Conservation (phyloP, 768 basidiomycete species). For the Calocybe gangraenosa region DNA sequence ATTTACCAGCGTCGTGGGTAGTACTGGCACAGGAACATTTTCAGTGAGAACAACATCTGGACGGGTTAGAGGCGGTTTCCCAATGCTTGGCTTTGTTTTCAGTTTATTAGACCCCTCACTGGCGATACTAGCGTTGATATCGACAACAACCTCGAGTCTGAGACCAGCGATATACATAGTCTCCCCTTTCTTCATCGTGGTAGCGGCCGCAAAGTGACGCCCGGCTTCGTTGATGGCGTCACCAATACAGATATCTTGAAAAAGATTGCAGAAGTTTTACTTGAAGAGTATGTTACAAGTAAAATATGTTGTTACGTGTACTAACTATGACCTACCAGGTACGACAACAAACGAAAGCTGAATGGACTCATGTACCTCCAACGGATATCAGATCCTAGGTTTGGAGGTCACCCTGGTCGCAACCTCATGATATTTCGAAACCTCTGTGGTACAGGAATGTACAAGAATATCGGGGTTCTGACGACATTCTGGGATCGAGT, state of each 20-base stretch:
- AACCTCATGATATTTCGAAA: conserved; percentile 9
- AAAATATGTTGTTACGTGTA: too few relatives aligned
- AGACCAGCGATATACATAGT: conserved; percentile 1
- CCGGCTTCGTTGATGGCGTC: conserved; percentile 2
- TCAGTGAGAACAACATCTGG: not conserved
- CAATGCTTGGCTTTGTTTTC: not conserved
- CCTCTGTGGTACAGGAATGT: conserved; percentile 4
- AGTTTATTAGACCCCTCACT: conserved; percentile 5
- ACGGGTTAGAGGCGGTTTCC: not conserved
- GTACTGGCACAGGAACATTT: not conserved
- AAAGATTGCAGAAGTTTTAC: conserved; percentile 1
- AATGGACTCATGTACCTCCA: conserved; percentile 8
- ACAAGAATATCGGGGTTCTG: conserved; percentile 7
- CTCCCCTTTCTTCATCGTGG: not conserved
- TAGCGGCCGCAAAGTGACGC: conserved; percentile 15
- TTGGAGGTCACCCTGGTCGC: not conserved
- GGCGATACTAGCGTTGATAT: not conserved
- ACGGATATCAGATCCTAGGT: conserved; percentile 3
- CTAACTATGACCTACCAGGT: conserved; percentile 4
- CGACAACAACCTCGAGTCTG: not conserved
- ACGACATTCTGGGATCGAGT: conserved; percentile 8
- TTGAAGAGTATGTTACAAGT: not conserved
- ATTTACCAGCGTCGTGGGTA: conserved; percentile 1
- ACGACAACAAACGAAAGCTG: not conserved
- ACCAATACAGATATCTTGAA: conserved; percentile 5